Base-by-base conservation (phyloP, 257 asterid species). In the Forsythia viridissima region DNA sequence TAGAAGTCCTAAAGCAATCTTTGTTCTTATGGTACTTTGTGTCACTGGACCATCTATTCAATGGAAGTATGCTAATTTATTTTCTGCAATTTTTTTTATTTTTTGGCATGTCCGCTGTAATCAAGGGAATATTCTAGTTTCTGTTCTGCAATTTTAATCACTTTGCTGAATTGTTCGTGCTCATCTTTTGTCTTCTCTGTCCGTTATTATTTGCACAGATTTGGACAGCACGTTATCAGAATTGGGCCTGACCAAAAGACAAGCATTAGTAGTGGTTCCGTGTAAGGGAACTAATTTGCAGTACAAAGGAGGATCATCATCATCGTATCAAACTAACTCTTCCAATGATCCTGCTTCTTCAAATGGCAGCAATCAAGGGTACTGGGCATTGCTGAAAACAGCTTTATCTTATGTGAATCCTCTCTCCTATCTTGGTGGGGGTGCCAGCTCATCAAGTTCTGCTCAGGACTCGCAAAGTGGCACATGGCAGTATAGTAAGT, bases 331-430 rank as follows among this genome's bases (percentile, higher is more conserved):
- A 81, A 83, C 78, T 72, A 79, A 79, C 82, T 71, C 84, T 40
- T 72, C 89, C 42, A 74, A 74, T 65, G 83, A 73, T 73, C 77
- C 68, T 77, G 83, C 76, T 83, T 80, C 97, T 82, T 74, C 88
- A 51, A 90, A 70, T 73, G 90, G 79, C 73, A 73, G 82, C 70
- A 69, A 76, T 77, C 96, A 88, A 80, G 97, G 99, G 71, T 90
- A 95, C 70, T 92, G 97, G 92, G 91, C 83, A 24, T 85, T 81
- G n/a, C 9, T 87, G 77, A 91, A 85, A 85, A 90, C 88, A 77
- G 80, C 92, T 73, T 34, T 95, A 70, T 93, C 94, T 44, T 93
- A 93, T 61, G 85, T 87, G 77, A 93, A 93, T 84, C 92, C 97
- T 21, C 82, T 95, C 70, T 95, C 98, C 20, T 93, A 93, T 81